A percentile compares a stretch with the other conserved stretches of the same genome.
Evolutionary conservation across 2,329 filamentous ascomycete species (phyloP).

Genomic region (Venturiaceae sp.): DNA sequence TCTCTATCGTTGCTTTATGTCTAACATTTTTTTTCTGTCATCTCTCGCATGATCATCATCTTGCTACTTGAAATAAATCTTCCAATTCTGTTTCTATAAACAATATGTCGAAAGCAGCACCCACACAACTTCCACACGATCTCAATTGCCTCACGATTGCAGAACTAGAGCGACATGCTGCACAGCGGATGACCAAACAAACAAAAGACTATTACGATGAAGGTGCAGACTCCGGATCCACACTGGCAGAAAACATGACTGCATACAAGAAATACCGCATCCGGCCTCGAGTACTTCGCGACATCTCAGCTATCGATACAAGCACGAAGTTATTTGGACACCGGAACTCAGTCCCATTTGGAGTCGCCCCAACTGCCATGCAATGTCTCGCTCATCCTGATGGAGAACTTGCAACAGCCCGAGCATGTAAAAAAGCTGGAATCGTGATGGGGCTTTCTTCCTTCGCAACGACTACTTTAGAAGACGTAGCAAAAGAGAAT

Average conservation of each 20-base stretch:
- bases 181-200: conserved; percentile 21
- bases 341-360: conserved; percentile 27
- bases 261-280: conserved; percentile 22
- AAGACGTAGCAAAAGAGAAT: conserved; percentile 24
- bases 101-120: not conserved
- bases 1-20: not conserved
- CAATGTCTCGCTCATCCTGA: conserved; percentile 33
- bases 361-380: conserved; percentile 31
- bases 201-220: not conserved
- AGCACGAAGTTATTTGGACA: conserved; percentile 22
- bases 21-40: not conserved
- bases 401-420: conserved; percentile 32
- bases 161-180: conserved; percentile 17
- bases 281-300: conserved; percentile 26
- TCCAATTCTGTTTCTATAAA: not conserved
- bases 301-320: conserved; percentile 28
- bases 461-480: conserved; percentile 30
- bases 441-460: conserved; percentile 28
- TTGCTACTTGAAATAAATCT: not conserved
- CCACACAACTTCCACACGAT: conserved; percentile 6
- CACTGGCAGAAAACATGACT: conserved; percentile 17
- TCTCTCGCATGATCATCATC: not conserved
- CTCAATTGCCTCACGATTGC: conserved; percentile 19
- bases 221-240: conserved; percentile 17
- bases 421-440: conserved; percentile 26